These are phyloP conservation scores for Paracorniculantispora psalliotae DNA, from an alignment of 2,329 filamentous ascomycete genomes.

Conservation along the genomic window DNA sequence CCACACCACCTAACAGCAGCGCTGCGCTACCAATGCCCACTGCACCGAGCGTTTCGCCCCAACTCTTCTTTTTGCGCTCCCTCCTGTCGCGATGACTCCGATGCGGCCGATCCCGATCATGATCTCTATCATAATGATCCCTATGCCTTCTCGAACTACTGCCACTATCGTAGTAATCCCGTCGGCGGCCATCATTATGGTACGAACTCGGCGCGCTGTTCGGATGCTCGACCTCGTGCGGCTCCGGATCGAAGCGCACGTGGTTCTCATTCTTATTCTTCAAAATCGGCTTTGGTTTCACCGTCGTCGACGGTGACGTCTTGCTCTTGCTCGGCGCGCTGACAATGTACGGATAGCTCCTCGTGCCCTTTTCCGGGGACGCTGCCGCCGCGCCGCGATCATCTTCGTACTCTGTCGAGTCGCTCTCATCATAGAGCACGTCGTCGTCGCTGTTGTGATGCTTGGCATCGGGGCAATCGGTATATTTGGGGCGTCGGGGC, in stretches of 20 bases:
- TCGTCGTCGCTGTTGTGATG: conserved; percentile 29
- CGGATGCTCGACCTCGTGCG: conserved; percentile 37
- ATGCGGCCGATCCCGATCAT: conserved; percentile 33
- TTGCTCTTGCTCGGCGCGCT: conserved; percentile 29
- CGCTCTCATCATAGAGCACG: conserved; percentile 25
- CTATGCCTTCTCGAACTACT: conserved; percentile 22
- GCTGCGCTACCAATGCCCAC: conserved; percentile 58
- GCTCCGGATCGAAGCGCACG: conserved; percentile 48
- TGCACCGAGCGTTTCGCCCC: conserved; percentile 51
- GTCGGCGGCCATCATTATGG: conserved; percentile 27
- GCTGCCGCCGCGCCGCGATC: conserved; percentile 26
- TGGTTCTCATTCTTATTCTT: conserved; percentile 57
- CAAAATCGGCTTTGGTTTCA: conserved; percentile 52
- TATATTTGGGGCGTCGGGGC: conserved; percentile 6
- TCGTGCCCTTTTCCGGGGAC: conserved; percentile 26
- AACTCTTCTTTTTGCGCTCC: conserved; percentile 38
- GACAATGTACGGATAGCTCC: conserved; percentile 34
- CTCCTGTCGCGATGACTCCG: conserved; percentile 23
- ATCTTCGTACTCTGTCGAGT: conserved; percentile 30
- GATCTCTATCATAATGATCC: conserved; percentile 19
- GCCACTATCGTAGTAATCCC: conserved; percentile 22
- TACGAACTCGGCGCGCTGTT: conserved; percentile 23
- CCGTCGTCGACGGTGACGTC: conserved; percentile 31
- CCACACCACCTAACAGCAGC: conserved; percentile 49
- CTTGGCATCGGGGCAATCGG: conserved; percentile 19